Evolutionary conservation across 73 alveolate genomes (phyloP).

Genomic region (Uronychia binucleata): DNA sequence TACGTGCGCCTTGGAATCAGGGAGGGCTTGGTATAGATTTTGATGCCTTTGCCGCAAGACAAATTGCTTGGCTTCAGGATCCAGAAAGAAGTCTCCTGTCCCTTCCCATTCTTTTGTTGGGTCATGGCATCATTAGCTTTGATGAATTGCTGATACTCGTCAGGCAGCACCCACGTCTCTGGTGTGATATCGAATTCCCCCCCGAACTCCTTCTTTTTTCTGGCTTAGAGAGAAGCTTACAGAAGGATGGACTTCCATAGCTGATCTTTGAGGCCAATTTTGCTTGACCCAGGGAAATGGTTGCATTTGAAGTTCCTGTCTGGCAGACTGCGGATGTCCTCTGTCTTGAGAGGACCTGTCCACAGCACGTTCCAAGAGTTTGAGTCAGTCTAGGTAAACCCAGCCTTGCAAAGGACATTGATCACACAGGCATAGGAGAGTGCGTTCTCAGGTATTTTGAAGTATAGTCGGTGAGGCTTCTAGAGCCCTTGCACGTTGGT

Average conservation of each 20-base stretch:
- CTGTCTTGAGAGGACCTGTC: slow-evolving; percentile 48
- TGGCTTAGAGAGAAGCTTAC: slow-evolving; percentile 44
- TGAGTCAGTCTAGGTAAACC: slow-evolving; percentile 39
- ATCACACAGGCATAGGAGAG: slow-evolving; percentile 41
- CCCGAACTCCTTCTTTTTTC: slow-evolving; percentile 57
- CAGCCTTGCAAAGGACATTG: slow-evolving; percentile 49
- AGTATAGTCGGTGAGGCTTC: background rate
- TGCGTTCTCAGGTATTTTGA: slow-evolving; percentile 36
- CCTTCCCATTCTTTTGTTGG: no score
- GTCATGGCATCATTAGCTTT: slow-evolving; percentile 74
- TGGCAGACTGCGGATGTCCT: slow-evolving; percentile 55
- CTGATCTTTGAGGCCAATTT: slow-evolving; percentile 83
- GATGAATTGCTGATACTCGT: slow-evolving; percentile 80
- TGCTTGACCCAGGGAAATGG: slow-evolving; percentile 91
- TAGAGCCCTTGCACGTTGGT: background rate
- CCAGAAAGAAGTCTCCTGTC: slow-evolving; percentile 21
- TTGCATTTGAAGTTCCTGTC: slow-evolving; percentile 68
- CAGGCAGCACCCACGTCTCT: slow-evolving; percentile 77
- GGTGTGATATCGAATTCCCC: slow-evolving; percentile 83
- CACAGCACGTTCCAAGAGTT: slow-evolving; percentile 46
- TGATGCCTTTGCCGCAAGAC: slow-evolving; percentile 72
- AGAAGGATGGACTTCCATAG: slow-evolving; percentile 71
- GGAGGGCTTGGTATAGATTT: slow-evolving; percentile 49
- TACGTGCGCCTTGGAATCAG: slow-evolving; percentile 66
- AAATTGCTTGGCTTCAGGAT: slow-evolving; percentile 64